Percentiles rank a stretch among this genome's conserved stretches.
Evolutionary conservation across 2,329 filamentous ascomycete species (phyloP).

Genomic region (Ilyonectria sp.): DNA sequence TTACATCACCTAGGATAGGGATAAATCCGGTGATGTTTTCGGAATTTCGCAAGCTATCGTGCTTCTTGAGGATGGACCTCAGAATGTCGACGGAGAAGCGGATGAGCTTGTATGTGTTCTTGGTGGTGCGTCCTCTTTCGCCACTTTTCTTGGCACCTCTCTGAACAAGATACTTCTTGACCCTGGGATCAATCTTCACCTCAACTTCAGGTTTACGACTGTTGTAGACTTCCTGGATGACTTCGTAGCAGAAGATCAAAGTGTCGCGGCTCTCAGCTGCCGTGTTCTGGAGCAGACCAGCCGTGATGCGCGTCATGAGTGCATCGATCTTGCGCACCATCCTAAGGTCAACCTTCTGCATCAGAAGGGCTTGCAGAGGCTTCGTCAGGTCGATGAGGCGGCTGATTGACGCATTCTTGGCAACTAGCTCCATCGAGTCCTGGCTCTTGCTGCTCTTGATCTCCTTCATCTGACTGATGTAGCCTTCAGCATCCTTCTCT

Average conservation of each 20-base stretch:
- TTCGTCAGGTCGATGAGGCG: conserved; percentile 82
- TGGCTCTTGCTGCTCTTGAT: conserved; percentile 98
- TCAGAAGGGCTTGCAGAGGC: conserved; percentile 83
- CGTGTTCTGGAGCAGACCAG: conserved; percentile 87
- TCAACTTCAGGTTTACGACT: conserved; percentile 67
- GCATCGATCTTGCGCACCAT: conserved; percentile 94
- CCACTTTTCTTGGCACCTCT: conserved; percentile 83
- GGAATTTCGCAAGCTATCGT: conserved; percentile 84
- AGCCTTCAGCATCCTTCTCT: conserved; percentile 97
- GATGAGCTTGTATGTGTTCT: conserved; percentile 88
- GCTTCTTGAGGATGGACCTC: conserved; percentile 87
- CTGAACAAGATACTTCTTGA: conserved; percentile 84
- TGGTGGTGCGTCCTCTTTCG: conserved; percentile 79
- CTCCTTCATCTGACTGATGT: conserved; percentile 96
- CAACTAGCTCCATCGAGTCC: conserved; percentile 95
- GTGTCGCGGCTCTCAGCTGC: conserved; percentile 85
- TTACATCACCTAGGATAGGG: conserved; percentile 88
- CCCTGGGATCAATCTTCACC: conserved; percentile 72
- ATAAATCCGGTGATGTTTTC: conserved; percentile 88
- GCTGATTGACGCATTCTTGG: conserved; percentile 83
- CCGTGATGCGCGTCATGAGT: conserved; percentile 84
- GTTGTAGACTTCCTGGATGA: conserved; percentile 89
- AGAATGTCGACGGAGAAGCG: conserved; percentile 91
- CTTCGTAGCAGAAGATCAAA: conserved; percentile 94
- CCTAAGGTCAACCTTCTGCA: conserved; percentile 86